A percentile compares a stretch with the other conserved stretches of the same genome.
phyloP scores from a whole-genome alignment of 331 rosid species.

The Acacia concinna region DNA sequence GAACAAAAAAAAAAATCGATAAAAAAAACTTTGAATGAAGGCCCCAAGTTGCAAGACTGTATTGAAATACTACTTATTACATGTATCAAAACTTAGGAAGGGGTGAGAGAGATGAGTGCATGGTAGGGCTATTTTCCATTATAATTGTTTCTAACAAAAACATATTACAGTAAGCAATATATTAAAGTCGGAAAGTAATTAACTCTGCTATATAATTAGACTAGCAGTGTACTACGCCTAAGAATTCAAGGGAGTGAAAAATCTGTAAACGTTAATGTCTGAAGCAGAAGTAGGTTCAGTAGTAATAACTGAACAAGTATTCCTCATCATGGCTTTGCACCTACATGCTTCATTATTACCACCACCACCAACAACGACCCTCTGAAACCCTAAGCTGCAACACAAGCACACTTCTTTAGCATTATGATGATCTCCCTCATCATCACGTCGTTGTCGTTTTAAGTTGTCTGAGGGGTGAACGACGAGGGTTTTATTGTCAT shows the following conservation, averaged over 20 bases:
- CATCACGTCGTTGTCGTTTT: conserved; percentile 17
- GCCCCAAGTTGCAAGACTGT: background rate
- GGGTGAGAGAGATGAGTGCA: background rate
- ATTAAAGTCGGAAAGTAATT: background rate
- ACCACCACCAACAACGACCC: background rate
- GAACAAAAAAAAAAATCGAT: too few relatives aligned
- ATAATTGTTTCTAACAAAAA: background rate
- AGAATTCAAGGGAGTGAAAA: conserved; percentile 16
- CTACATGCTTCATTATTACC: conserved; percentile 16
- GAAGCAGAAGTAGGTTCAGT: background rate
- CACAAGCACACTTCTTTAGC: conserved; percentile 27
- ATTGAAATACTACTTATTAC: background rate
- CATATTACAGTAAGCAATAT: background rate
- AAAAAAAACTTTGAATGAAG: too few relatives aligned
- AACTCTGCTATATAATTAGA: background rate
- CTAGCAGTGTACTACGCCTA: background rate
- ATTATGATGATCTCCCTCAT: too few relatives aligned
- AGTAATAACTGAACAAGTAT: background rate
- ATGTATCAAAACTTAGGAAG: background rate
- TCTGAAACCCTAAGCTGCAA: conserved; percentile 34
- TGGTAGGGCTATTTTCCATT: background rate
- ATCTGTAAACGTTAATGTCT: conserved; percentile 10
- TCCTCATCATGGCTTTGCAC: conserved; percentile 13
- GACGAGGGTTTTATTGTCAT: background rate
- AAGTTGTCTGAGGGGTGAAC: background rate